Evolutionary conservation across 768 basidiomycete genomes (phyloP), one percentile per base, ranked within the genome.

Genomic region (Fibroporia radiculosa): DNA sequence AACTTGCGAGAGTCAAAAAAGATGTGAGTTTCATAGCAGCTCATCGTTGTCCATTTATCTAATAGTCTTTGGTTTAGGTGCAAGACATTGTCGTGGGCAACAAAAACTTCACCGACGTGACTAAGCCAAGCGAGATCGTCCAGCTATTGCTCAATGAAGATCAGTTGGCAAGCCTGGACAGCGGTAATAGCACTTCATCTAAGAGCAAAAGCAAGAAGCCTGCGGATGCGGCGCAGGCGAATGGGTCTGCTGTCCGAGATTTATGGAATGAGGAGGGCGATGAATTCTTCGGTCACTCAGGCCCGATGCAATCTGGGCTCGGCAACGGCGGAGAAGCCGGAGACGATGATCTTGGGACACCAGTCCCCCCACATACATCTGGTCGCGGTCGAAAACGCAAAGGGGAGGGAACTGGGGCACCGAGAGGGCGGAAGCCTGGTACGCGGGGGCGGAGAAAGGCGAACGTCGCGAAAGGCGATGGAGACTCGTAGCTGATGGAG

Each of bases 51-150:
- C 10, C 22, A 25, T 43, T 6, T 22, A 11, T 42, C 26, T 8
- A 33, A 39, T 42, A 45, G 26, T 47, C 42, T 42, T 44, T 18
- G 46, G 23, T 32, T 7, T 48, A 93, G 91, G 93, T 98, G 4
- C 96, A 98, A 80, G 96, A 99, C 56, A 95, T 97, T 48, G 96
- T 99, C 42, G 96, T 99, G 6, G 96, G 96, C 42, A 93, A 89
- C 67, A 97, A 96, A 66, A 91, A 80, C 49, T 82, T 96, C 60
- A 90, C 87, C 1, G 93, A 96, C 51, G 86, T 87, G 42, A 80
- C 91, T 16, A 93, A 92, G 62, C 90, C 92, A 22, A 93, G 90
- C 66, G 96, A 99, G 63, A 96, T 99, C 44, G 95, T 95, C 13
- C 92, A 93, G 49, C 65, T 99, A 35, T 71, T 99, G 40, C 75